Evolutionary conservation across 2,329 filamentous ascomycete species (phyloP).

Genomic region (Verticillium nubilum): DNA sequence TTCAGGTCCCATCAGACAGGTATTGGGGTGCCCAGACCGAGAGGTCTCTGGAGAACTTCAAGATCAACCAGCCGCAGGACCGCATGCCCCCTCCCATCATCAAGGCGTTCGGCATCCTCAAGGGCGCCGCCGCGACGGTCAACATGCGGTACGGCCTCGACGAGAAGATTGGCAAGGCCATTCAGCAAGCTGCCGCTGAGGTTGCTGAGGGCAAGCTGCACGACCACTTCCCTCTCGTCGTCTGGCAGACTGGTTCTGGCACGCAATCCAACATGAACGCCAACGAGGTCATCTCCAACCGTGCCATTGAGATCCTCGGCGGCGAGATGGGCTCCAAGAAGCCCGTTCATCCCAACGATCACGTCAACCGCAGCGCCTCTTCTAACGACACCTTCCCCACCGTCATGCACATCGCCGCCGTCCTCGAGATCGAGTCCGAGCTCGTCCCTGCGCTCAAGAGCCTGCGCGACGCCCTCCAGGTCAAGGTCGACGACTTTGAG

Average conservation of each 20-base stretch:
- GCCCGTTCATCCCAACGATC: constrained; percentile 98
- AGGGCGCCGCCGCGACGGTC: constrained; percentile 91
- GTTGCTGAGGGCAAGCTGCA: constrained; percentile 89
- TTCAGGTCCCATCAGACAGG: constrained; percentile 85
- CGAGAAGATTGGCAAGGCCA: constrained; percentile 77
- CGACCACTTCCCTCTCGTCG: constrained; percentile 96
- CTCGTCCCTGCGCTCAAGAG: constrained; percentile 78
- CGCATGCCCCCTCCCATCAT: constrained; percentile 94
- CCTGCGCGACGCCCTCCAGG: constrained; percentile 77
- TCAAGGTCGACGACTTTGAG: constrained; percentile 84
- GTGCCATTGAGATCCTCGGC: constrained; percentile 94
- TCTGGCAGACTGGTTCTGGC: constrained; percentile 98
- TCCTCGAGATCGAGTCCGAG: constrained; percentile 83
- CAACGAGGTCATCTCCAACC: constrained; percentile 99
- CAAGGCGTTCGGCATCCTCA: constrained; percentile 92
- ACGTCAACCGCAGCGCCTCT: constrained; percentile 98
- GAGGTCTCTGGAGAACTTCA: constrained; percentile 94
- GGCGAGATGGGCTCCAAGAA: constrained; percentile 95
- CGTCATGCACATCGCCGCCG: constrained; percentile 98
- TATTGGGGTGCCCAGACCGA: constrained; percentile 99
- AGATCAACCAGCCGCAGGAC: constrained; percentile 98
- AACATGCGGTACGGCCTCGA: constrained; percentile 87
- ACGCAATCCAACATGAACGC: constrained; percentile 99
- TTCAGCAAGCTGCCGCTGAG: constrained; percentile 89
- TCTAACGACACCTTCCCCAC: constrained; percentile 99